Percentiles rank a stretch among this genome's conserved stretches.
Evolutionary conservation across 108 stramenopile genomes (phyloP).

Genomic region (Cylindrotheca closterium): DNA sequence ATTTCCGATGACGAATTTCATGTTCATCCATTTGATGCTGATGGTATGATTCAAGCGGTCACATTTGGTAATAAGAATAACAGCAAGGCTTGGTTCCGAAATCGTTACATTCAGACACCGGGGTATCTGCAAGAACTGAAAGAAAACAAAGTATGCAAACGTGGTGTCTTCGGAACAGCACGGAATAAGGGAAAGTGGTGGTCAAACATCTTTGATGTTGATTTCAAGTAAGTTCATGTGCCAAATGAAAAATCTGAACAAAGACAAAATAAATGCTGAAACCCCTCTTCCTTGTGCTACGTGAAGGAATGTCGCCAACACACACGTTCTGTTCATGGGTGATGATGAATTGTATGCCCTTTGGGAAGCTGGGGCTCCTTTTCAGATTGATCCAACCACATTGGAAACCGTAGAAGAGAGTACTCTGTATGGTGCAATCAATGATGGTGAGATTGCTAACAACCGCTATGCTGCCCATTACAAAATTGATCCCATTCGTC

Average conservation of each 20-base stretch:
- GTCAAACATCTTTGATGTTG: slow-evolving; percentile 20
- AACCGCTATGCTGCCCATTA: slow-evolving; percentile 36
- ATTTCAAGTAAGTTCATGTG: slow-evolving; percentile 21
- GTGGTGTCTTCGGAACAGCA: slow-evolving; percentile 51
- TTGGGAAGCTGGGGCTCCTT: slow-evolving; percentile 53
- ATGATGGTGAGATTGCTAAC: slow-evolving; percentile 13
- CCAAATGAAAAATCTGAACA: no score
- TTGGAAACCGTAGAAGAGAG: slow-evolving; percentile 30
- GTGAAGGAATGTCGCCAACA: slow-evolving; percentile 50
- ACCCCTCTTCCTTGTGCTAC: no score
- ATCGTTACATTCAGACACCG: slow-evolving; percentile 41
- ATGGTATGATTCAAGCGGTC: slow-evolving; percentile 25
- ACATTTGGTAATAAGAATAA: slow-evolving; percentile 20
- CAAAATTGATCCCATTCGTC: slow-evolving; percentile 36
- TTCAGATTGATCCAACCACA: slow-evolving; percentile 44
- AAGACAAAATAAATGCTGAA: no score
- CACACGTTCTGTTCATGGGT: slow-evolving; percentile 29
- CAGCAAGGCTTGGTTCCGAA: slow-evolving; percentile 29
- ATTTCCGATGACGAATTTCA: slow-evolving; percentile 28
- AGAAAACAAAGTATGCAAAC: slow-evolving; percentile 23
- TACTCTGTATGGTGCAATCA: slow-evolving; percentile 31
- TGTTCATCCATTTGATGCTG: slow-evolving; percentile 40
- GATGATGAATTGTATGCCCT: slow-evolving; percentile 38
- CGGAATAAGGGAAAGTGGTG: slow-evolving; percentile 26
- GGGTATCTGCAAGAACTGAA: slow-evolving; percentile 34